A percentile compares a stretch with the other conserved stretches of the same genome.
phyloP scores from a whole-genome alignment of 2,329 filamentous ascomycete species.

The Microsporum ferrugineum region DNA sequence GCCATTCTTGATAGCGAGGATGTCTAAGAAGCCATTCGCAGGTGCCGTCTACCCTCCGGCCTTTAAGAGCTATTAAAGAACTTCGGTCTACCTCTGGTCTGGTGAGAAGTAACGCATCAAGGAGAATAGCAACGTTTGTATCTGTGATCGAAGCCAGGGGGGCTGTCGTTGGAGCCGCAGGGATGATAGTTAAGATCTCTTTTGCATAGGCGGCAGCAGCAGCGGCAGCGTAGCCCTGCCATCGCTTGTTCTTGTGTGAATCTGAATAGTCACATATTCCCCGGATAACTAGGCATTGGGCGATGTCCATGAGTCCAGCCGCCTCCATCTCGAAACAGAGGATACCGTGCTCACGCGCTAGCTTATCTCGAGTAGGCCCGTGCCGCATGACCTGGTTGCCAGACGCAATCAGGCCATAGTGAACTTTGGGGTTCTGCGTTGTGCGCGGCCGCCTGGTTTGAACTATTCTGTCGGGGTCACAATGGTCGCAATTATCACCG shows the following conservation, averaged over 20 bases:
- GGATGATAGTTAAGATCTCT: slow-evolving; percentile 2
- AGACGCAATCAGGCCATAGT: slow-evolving; percentile 3
- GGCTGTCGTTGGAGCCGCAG: neutral
- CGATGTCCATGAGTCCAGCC: slow-evolving; percentile 10
- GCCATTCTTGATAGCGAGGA: neutral
- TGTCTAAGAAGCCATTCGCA: neutral
- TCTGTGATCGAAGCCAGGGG: neutral
- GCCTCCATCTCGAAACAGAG: slow-evolving; percentile 16
- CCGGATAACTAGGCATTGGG: slow-evolving; percentile 16
- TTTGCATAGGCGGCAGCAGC: slow-evolving; percentile 16
- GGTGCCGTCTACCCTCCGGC: neutral
- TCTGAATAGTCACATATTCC: slow-evolving; percentile 18
- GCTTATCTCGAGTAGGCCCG: neutral
- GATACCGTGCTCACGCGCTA: neutral
- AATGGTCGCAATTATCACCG: neutral
- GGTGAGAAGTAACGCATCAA: neutral
- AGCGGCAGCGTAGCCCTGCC: slow-evolving; percentile 16
- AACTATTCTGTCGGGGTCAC: neutral
- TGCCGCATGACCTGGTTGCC: neutral
- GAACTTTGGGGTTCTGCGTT: neutral
- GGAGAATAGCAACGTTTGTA: neutral
- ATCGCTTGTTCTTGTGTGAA: slow-evolving; percentile 15
- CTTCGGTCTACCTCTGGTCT: neutral
- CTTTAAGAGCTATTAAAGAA: neutral
- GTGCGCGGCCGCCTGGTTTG: neutral